Evolutionary conservation across 2,329 filamentous ascomycete genomes (phyloP).

Genomic region (Chaetothyriales sp.): DNA sequence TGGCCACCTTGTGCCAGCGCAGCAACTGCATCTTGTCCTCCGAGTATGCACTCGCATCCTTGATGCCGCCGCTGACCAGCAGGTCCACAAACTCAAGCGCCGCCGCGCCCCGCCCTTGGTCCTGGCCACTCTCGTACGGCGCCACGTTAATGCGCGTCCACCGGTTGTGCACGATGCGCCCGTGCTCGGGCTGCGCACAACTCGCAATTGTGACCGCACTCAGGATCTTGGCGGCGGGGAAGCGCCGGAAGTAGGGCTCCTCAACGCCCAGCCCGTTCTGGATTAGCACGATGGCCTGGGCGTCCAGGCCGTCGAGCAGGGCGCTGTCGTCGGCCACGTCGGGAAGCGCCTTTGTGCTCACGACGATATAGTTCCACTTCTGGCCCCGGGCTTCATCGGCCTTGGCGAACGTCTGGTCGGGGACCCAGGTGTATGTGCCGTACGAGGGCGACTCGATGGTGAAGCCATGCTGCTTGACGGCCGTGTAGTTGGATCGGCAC

Average conservation of each 20-base stretch:
- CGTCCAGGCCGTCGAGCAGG: slow-evolving; percentile 45
- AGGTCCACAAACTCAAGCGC: slow-evolving; percentile 35
- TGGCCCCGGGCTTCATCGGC: slow-evolving; percentile 41
- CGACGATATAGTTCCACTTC: slow-evolving; percentile 52
- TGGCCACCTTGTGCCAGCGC: slow-evolving; percentile 64
- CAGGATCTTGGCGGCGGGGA: slow-evolving; percentile 47
- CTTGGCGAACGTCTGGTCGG: slow-evolving; percentile 49
- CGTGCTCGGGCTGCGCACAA: slow-evolving; percentile 51
- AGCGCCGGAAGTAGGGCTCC: slow-evolving; percentile 49
- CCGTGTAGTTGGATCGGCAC: slow-evolving; percentile 59
- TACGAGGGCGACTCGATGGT: slow-evolving; percentile 51
- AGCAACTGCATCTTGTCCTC: slow-evolving; percentile 56
- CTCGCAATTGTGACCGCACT: slow-evolving; percentile 58
- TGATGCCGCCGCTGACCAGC: slow-evolving; percentile 41
- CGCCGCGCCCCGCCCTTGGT: slow-evolving; percentile 21
- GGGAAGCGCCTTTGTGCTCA: slow-evolving; percentile 58
- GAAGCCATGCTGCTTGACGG: slow-evolving; percentile 49
- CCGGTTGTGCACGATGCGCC: slow-evolving; percentile 54
- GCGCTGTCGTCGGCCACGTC: slow-evolving; percentile 50
- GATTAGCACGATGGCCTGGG: slow-evolving; percentile 50
- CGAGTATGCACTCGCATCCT: slow-evolving; percentile 50
- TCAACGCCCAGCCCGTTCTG: slow-evolving; percentile 62
- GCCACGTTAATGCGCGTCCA: slow-evolving; percentile 62
- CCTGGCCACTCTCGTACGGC: slow-evolving; percentile 37
- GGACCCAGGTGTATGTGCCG: slow-evolving; percentile 51